Evolutionary conservation across 83 land plant species (phyloP).

Genomic region (Thuja plicata): DNA sequence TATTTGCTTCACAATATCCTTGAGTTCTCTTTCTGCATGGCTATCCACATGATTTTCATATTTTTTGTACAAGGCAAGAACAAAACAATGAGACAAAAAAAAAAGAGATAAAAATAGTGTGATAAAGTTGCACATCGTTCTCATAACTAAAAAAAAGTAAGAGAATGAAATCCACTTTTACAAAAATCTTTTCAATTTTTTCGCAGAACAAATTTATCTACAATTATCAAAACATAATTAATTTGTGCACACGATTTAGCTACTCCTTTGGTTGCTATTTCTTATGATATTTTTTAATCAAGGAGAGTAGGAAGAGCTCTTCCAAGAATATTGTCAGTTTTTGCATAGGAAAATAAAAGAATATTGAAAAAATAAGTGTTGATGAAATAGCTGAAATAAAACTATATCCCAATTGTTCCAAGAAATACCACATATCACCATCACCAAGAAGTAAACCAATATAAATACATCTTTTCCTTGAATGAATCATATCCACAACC

Average conservation of each 20-base stretch:
- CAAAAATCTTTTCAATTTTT: conserved; percentile 42
- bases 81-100: conserved; percentile 30
- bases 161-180: conserved; percentile 38
- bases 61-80: conserved; percentile 54
- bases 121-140: conserved; percentile 50
- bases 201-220: conserved; percentile 38
- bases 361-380: too few relatives aligned
- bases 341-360: too few relatives aligned
- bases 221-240: conserved; percentile 48
- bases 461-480: too few relatives aligned
- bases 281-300: conserved; percentile 58
- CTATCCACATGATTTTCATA: conserved; percentile 52
- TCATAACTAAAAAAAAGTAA: conserved; percentile 47
- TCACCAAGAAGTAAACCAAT: too few relatives aligned
- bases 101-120: conserved; percentile 56
- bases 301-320: conserved; percentile 73
- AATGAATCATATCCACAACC: too few relatives aligned
- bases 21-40: conserved; percentile 17
- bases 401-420: too few relatives aligned
- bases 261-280: conserved; percentile 28
- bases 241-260: conserved; percentile 24
- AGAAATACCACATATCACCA: too few relatives aligned
- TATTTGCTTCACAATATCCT: not conserved
- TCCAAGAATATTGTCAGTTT: too few relatives aligned
- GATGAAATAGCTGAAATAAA: too few relatives aligned